phyloP scores from a whole-genome alignment of 192 early-diverging fungal genomes.

The Podila clonocystis region DNA sequence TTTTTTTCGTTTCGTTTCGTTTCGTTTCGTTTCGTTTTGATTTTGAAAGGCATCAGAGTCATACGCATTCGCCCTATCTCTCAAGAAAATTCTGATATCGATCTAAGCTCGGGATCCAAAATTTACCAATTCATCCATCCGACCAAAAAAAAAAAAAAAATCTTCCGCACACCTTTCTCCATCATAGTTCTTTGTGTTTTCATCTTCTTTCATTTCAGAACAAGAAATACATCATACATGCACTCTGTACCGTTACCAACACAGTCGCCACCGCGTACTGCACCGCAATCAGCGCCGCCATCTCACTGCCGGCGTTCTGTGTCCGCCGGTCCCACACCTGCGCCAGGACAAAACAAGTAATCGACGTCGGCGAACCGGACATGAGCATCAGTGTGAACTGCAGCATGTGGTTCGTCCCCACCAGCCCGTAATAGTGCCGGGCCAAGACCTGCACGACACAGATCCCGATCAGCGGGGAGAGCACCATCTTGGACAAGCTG shows the following conservation, averaged over 20 bases:
- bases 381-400: constrained; percentile 44
- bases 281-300: constrained; percentile 40
- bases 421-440: constrained; percentile 10
- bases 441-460: constrained; percentile 19
- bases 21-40: too few species aligned
- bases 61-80: too few species aligned
- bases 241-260: constrained; percentile 16
- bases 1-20: too few species aligned
- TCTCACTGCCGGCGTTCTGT: constrained; percentile 33
- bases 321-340: constrained; percentile 44
- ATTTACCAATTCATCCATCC: too few species aligned
- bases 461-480: constrained; percentile 22
- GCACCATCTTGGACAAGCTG: constrained; percentile 21
- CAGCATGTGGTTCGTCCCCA: constrained; percentile 26
- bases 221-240: constrained; percentile 43
- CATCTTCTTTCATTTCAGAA: constrained; percentile 5
- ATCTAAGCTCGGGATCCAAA: too few species aligned
- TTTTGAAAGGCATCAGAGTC: too few species aligned
- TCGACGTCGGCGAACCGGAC: constrained; percentile 26
- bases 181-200: too few species aligned
- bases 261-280: constrained; percentile 27
- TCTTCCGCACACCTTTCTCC: too few species aligned
- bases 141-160: too few species aligned
- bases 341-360: constrained; percentile 36
- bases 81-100: too few species aligned